Base-by-base conservation (phyloP, 305 asterid genomes). In the Solanum chacoense region DNA sequence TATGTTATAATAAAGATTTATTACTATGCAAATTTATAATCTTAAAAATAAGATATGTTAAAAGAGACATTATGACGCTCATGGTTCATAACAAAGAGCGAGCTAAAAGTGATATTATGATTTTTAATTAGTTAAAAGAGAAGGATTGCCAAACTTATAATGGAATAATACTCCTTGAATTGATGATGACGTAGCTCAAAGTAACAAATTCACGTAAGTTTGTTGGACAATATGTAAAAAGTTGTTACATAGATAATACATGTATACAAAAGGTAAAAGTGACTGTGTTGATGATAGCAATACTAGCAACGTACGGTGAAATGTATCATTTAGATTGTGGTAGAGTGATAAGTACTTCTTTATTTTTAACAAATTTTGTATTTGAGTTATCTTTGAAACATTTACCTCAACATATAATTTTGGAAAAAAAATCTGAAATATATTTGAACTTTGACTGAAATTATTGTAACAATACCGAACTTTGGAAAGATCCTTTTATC, bases 401-500 rank as follows among this genome's bases (percentile, higher is more conserved):
- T 40, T 40, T 40, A 40, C 5, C 6, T 40, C 16, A 4, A 12
- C 6, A 40, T 40, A 40, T 40, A 40, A 40, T 40, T 40, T 40
- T 0, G 16, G 2, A 4, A 11, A 40, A 40, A 11, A 40, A 0
- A 1, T 40, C 2, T 3, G 6, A 40, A 40, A 40, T 40, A 40
- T 40, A 40, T 40, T 11, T 0, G 5, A 40, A 40, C 2, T 40
- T 11, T 11, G 14, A 40, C 0, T 1, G 14, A 40, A 40, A 40
- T 40, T 40, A 5, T 4, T 40, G 14, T 40, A 40, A 40, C 0
- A 40, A 40, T 40, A 40, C 0, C 16, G 2, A 40, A 40, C 0
- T 40, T 40, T 40, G 0, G 0, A 11, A 40, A 40, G 0, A 0
- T 11, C 16, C 0, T 11, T 40, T 40, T 40, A 40, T 0, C 5